phyloP scores from a whole-genome alignment of 2,329 filamentous ascomycete species.

The Malbranchea zuffiana region DNA sequence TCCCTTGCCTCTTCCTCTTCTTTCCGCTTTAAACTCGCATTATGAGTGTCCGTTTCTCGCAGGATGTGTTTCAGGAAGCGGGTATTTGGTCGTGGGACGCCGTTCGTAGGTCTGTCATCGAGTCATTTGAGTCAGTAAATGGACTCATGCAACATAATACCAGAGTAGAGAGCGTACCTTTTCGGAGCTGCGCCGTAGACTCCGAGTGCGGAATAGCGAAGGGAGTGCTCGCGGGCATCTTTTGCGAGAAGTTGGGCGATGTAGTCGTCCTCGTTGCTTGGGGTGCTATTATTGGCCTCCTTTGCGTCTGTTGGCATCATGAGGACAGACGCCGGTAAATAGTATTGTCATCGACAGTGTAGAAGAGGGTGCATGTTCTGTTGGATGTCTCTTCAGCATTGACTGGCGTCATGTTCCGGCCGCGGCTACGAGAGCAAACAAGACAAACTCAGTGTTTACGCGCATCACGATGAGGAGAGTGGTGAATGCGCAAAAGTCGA shows the following conservation, averaged over 20 bases:
- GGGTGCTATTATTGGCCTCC: background rate
- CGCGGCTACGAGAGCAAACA: too few species aligned
- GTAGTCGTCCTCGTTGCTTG: conserved; percentile 53
- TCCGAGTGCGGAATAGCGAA: conserved; percentile 64
- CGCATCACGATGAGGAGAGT: too few species aligned
- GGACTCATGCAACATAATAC: background rate
- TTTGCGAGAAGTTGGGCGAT: conserved; percentile 67
- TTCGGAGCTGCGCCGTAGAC: conserved; percentile 54
- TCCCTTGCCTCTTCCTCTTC: conserved; percentile 69
- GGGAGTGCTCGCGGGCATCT: conserved; percentile 63
- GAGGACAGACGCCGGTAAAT: background rate
- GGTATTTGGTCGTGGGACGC: conserved; percentile 78
- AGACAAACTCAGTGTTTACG: too few species aligned
- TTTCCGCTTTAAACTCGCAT: conserved; percentile 71
- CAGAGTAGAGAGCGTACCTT: conserved; percentile 33
- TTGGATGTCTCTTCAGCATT: too few species aligned
- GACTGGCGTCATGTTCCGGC: too few species aligned
- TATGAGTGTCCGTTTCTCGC: conserved; percentile 77
- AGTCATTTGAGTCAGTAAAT: background rate
- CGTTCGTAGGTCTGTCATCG: conserved; percentile 46
- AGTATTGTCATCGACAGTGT: too few species aligned
- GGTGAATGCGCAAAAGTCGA: too few species aligned
- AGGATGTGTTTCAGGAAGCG: conserved; percentile 82
- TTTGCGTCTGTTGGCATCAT: conserved; percentile 7
- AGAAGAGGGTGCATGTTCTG: too few species aligned